Base-by-base conservation (phyloP, 768 basidiomycete genomes). In the Rubroboletus satanas region DNA sequence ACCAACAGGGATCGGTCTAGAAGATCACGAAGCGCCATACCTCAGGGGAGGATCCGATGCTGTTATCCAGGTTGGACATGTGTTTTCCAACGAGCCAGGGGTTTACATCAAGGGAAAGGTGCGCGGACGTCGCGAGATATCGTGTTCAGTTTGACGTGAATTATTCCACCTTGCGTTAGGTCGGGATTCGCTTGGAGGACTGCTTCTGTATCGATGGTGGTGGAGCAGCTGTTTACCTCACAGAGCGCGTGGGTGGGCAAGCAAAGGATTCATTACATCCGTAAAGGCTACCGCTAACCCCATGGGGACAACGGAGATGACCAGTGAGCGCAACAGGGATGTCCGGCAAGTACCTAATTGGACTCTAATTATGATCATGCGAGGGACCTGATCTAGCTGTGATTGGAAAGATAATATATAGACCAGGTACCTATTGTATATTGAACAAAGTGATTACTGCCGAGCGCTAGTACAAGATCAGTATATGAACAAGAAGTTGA, bases 21-120 rank as follows among this genome's bases (percentile, higher is more conserved):
- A 93, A 69, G 85, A 78, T 8, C 93, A 94, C 59, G 91, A 94
- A 70, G 75, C 78, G 7, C 91, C 91, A 1, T 93, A 92, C 68
- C 75, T 95, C 18, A 81, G 81, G 45, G 88, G 87, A n/a, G 83
- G 84, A 15, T 85, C 81, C 31, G 63, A 79, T 11, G 79, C 78
- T 58, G 61, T 78, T 37, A 82, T 90, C 49, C 70, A 79, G 43
- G 71, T 64, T 3, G 90, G 90, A 1, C 84, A 91, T 63, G 78
- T 86, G 0, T 93, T 93, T 72, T 90, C 88, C 7, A 77, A 93
- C 63, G 90, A 94, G 68, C 92, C 90, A 4, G 86, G 85, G 2
- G 71, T 87, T 29, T 89, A 90, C 69, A 85, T 88, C 54, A 83
- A 84, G 58, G 84, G 81, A 41, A 71, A 85, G 73, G 87, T 84